Evolutionary conservation across 257 asterid genomes (phyloP).

Genomic region (Fraxinus quadrangulata): DNA sequence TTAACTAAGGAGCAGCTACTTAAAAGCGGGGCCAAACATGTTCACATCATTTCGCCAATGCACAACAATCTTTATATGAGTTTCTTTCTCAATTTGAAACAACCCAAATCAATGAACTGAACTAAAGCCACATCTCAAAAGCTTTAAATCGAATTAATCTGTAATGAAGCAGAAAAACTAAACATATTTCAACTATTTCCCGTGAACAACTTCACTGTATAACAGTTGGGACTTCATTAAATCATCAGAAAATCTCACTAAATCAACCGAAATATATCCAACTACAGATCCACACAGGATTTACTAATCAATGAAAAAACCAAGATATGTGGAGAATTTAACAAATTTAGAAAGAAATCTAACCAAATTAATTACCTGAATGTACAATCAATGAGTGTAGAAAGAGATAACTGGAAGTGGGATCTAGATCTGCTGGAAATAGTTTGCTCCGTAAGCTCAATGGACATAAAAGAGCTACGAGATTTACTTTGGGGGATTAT

Average conservation of each 20-base stretch:
- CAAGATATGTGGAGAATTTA: neutral
- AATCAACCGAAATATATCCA: conserved; percentile 16
- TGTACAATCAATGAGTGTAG: conserved; percentile 13
- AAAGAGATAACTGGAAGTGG: conserved; percentile 21
- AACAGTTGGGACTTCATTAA: conserved; percentile 13
- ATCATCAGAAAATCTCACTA: neutral
- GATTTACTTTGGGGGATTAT: neutral
- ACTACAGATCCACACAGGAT: conserved; percentile 2
- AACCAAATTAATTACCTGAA: conserved; percentile 21
- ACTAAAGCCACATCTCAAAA: conserved; percentile 9
- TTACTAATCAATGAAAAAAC: neutral
- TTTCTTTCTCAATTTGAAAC: neutral
- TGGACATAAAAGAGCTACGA: neutral
- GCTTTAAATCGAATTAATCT: conserved; percentile 4
- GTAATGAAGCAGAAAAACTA: neutral
- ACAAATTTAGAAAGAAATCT: neutral
- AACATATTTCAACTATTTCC: conserved; percentile 3
- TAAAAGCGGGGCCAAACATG: neutral
- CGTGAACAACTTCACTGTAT: neutral
- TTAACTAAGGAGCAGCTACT: neutral
- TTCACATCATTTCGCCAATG: neutral
- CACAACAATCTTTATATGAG: neutral
- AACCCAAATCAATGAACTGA: neutral
- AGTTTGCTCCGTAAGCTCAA: conserved; percentile 27
- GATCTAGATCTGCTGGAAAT: conserved; percentile 46